These are phyloP conservation scores for Tieghemostelium lacteum DNA, from an alignment of 78 protist genomes.

Conservation along the genomic window DNA sequence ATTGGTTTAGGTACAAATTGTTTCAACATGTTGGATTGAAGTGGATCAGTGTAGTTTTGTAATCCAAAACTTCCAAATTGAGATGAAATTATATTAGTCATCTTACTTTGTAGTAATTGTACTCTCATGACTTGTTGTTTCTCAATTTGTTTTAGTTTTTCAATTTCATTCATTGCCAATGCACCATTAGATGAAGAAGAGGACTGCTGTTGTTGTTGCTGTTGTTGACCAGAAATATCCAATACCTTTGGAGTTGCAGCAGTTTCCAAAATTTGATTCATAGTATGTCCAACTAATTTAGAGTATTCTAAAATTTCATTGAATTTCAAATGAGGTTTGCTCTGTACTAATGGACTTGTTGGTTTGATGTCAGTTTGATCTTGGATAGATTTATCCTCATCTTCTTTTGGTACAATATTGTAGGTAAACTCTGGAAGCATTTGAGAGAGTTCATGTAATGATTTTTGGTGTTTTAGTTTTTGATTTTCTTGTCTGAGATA, in stretches of 20 bases:
- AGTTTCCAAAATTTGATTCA: conserved; percentile 32
- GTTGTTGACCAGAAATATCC: not conserved
- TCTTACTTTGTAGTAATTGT: conserved; percentile 24
- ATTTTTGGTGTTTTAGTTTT: conserved; percentile 39
- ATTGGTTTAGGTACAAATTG: conserved; percentile 4
- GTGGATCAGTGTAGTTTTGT: conserved; percentile 27
- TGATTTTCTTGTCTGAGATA: conserved; percentile 24
- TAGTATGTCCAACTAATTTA: conserved; percentile 29
- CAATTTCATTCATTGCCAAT: conserved; percentile 6
- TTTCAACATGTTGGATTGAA: conserved; percentile 23
- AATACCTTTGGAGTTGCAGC: conserved; percentile 52
- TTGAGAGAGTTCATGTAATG: conserved; percentile 22
- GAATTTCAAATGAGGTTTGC: conserved; percentile 44
- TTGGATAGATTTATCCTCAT: too few species aligned
- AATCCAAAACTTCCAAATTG: not conserved
- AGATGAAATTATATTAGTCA: conserved; percentile 6
- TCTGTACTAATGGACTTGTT: not conserved
- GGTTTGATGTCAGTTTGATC: not conserved
- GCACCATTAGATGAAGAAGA: not conserved
- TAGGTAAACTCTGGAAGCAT: not conserved
- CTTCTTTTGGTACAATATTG: too few species aligned
- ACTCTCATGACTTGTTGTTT: conserved; percentile 33
- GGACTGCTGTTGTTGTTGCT: not conserved
- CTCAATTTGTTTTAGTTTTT: conserved; percentile 5
- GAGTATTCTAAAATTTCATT: conserved; percentile 66